Evolutionary conservation across 768 basidiomycete species (phyloP).

Genomic region (Galerina sulciceps): DNA sequence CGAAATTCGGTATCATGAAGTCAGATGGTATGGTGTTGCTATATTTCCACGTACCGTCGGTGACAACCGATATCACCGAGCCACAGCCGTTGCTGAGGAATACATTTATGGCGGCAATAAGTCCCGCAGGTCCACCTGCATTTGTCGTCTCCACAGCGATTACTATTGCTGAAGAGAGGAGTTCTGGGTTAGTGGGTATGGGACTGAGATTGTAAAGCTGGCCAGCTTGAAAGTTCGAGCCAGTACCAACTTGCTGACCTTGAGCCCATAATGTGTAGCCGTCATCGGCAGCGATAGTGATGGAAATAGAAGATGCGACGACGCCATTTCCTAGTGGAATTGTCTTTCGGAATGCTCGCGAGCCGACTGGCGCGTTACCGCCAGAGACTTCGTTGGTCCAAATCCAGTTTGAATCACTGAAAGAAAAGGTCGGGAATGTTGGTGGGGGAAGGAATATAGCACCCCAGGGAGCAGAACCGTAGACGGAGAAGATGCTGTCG

Average conservation of each 20-base stretch:
- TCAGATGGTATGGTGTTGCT: conserved; percentile 16
- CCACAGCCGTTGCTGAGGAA: conserved; percentile 13
- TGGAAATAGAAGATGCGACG: neutral
- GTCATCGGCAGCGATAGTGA: neutral
- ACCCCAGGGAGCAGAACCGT: conserved; percentile 3
- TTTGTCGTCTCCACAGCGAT: conserved; percentile 29
- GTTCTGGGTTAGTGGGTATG: no score
- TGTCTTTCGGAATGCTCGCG: conserved; percentile 33
- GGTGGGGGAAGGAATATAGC: neutral
- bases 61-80: conserved; percentile 16
- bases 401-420: conserved; percentile 31
- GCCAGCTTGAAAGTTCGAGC: conserved; percentile 14
- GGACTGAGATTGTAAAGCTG: conserved; percentile 18
- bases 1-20: conserved; percentile 22
- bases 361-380: conserved; percentile 24
- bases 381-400: conserved; percentile 33
- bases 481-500: conserved; percentile 19
- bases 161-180: conserved; percentile 23
- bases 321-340: conserved; percentile 24
- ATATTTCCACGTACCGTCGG: conserved; percentile 30
- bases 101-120: conserved; percentile 4
- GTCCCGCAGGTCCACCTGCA: conserved; percentile 13
- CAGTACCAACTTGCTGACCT: neutral
- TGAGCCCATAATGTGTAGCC: neutral
- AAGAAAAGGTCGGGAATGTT: conserved; percentile 21